These are phyloP conservation scores for Globisporangium takayamanum DNA, from an alignment of 352 stramenopile species.

Conservation along the genomic window DNA sequence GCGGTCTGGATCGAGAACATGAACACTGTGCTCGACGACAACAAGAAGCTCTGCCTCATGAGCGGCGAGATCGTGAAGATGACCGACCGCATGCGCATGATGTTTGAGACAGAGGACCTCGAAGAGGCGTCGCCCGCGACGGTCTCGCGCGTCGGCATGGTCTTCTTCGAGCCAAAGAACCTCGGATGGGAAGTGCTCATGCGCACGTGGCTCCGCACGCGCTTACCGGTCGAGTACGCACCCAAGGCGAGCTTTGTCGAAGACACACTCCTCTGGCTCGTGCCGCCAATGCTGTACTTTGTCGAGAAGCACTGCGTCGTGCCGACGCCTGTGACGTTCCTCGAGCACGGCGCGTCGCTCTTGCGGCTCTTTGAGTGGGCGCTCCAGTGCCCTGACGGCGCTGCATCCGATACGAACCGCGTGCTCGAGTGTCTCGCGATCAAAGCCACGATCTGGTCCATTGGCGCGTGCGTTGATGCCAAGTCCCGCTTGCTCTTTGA, in stretches of 20 bases:
- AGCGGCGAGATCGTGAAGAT: conserved; percentile 94
- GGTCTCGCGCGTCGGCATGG: conserved; percentile 90
- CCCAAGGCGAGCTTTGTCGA: conserved; percentile 42
- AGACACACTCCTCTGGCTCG: conserved; percentile 86
- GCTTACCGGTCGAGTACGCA: conserved; percentile 30
- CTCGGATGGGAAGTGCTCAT: conserved; percentile 88
- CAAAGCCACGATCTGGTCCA: conserved; percentile 85
- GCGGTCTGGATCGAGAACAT: conserved; percentile 96
- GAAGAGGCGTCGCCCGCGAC: conserved; percentile 85
- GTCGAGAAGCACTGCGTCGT: conserved; percentile 86
- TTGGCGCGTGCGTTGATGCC: conserved; percentile 89
- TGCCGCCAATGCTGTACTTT: conserved; percentile 89
- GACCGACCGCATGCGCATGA: conserved; percentile 93
- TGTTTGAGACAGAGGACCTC: conserved; percentile 93
- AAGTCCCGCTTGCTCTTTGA: conserved; percentile 83
- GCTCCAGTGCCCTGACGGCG: conserved; percentile 44
- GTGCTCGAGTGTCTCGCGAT: conserved; percentile 86
- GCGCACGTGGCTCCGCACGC: conserved; percentile 77
- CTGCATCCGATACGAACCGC: conserved; percentile 59
- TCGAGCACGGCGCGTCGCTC: conserved; percentile 87
- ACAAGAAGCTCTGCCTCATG: conserved; percentile 94
- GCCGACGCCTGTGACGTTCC: conserved; percentile 82
- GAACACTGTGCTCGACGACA: conserved; percentile 93
- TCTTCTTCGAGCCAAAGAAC: conserved; percentile 90
- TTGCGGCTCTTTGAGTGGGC: conserved; percentile 80